Conservation (phyloP, 73 alveolate genomes). For the Breviolum minutum region DNA sequence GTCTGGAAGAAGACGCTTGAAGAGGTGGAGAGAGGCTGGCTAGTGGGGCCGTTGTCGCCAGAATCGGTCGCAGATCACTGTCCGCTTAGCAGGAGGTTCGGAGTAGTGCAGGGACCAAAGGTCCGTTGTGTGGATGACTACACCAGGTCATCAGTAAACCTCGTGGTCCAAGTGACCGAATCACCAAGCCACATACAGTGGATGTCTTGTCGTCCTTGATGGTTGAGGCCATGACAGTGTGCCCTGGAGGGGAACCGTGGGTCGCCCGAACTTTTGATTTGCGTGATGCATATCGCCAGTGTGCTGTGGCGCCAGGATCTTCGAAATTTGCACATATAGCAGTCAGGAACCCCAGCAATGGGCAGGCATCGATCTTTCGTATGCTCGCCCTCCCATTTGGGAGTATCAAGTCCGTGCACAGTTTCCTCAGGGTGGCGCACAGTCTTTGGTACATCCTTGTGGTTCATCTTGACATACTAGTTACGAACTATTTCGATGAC, state of each 20-base stretch:
- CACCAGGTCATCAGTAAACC: neutral
- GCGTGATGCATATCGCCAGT: neutral
- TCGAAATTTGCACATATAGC: neutral
- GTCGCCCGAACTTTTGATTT: neutral
- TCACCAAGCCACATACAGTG: neutral
- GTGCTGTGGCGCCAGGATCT: neutral
- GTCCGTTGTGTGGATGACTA: neutral
- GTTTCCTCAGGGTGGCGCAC: neutral
- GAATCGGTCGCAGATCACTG: neutral
- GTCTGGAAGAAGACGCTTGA: neutral
- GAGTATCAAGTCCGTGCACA: neutral
- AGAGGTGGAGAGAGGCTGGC: neutral
- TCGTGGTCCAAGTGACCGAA: neutral
- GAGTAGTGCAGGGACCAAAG: neutral
- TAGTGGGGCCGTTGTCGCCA: neutral
- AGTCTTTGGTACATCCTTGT: neutral
- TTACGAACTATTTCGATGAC: neutral
- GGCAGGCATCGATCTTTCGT: neutral
- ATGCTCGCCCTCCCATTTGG: neutral
- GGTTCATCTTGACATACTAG: neutral
- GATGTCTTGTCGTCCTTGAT: neutral
- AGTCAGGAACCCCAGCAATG: neutral
- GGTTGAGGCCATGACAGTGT: neutral
- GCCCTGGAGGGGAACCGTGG: neutral
- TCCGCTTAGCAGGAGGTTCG: neutral